These are phyloP conservation scores for Nothophytophthora sp. DNA, from an alignment of 352 stramenopile species.

Conservation along the genomic window DNA sequence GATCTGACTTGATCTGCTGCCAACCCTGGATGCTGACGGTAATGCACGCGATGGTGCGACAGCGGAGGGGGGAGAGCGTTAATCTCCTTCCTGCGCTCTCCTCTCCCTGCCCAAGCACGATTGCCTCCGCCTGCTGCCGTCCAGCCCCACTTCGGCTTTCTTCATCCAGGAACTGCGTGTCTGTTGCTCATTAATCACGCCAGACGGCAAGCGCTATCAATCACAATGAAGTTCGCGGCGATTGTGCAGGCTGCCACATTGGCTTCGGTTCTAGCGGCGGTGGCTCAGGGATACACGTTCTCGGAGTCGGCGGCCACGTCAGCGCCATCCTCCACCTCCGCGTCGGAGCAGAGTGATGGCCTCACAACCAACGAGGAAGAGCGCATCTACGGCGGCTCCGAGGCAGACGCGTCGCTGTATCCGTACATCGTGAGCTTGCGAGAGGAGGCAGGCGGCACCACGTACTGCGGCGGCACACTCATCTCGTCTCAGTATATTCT, in stretches of 20 bases:
- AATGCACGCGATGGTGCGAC: too few relatives aligned
- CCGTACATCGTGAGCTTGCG: constrained; percentile 40
- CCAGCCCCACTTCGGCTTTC: constrained; percentile 12
- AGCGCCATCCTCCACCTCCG: not conserved
- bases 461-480: constrained; percentile 45
- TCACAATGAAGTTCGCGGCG: not conserved
- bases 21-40: too few relatives aligned
- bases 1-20: too few relatives aligned
- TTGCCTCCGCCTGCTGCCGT: not conserved
- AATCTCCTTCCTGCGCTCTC: too few relatives aligned
- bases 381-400: constrained; percentile 43
- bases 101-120: not conserved
- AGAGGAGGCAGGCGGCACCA: constrained; percentile 13
- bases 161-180: not conserved
- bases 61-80: too few relatives aligned
- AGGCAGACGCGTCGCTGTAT: constrained; percentile 30
- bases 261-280: not conserved
- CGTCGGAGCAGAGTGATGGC: not conserved
- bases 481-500: constrained; percentile 43
- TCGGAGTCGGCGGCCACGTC: not conserved
- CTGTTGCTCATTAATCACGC: not conserved
- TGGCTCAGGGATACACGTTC: constrained; percentile 4
- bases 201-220: constrained; percentile 6
- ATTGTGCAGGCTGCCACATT: too few relatives aligned
- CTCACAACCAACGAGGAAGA: not conserved